Percentiles rank a stretch among this genome's conserved stretches.
Evolutionary conservation across 1,284 basidiomycete species (phyloP).

Genomic region (Peniophora sp.): DNA sequence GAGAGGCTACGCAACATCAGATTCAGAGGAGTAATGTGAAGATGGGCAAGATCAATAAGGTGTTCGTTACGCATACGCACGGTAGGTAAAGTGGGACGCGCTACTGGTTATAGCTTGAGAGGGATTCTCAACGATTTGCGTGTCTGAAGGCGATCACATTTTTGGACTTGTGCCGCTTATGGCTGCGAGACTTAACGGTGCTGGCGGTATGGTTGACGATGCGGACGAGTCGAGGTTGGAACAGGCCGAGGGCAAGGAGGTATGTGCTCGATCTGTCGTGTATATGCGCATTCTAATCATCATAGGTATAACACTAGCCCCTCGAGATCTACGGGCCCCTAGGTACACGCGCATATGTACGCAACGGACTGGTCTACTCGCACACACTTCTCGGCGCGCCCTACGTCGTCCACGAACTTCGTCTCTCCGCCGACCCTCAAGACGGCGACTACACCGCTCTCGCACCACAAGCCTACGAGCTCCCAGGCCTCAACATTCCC

Average conservation of each 20-base stretch:
- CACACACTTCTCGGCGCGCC: conserved; percentile 62
- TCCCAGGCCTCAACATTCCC: conserved; percentile 61
- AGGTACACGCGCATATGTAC: conserved; percentile 79
- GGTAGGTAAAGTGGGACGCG: too few species aligned
- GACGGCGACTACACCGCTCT: conserved; percentile 40
- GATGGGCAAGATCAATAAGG: conserved; percentile 75
- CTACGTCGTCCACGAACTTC: conserved; percentile 88
- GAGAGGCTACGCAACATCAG: conserved; percentile 83
- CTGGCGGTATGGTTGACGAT: conserved; percentile 58
- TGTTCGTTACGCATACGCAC: conserved; percentile 92
- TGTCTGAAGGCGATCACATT: conserved; percentile 69
- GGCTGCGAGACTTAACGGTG: conserved; percentile 59
- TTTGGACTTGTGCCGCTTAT: conserved; percentile 75
- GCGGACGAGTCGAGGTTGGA: conserved; percentile 48
- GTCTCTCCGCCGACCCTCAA: conserved; percentile 49
- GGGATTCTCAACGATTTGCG: neutral
- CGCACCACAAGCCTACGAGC: conserved; percentile 48
- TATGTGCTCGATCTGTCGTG: conserved; percentile 5
- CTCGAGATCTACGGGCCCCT: conserved; percentile 87
- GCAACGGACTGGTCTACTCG: conserved; percentile 66
- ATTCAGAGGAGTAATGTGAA: conserved; percentile 66
- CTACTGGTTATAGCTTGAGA: too few species aligned
- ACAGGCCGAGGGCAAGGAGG: conserved; percentile 9
- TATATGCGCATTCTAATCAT: neutral
- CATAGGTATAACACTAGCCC: conserved; percentile 25